A percentile compares a stretch with the other conserved stretches of the same genome.
These are phyloP conservation scores for Luffa aegyptiaca DNA, from an alignment of 306 rosid species.

Conservation along the genomic window DNA sequence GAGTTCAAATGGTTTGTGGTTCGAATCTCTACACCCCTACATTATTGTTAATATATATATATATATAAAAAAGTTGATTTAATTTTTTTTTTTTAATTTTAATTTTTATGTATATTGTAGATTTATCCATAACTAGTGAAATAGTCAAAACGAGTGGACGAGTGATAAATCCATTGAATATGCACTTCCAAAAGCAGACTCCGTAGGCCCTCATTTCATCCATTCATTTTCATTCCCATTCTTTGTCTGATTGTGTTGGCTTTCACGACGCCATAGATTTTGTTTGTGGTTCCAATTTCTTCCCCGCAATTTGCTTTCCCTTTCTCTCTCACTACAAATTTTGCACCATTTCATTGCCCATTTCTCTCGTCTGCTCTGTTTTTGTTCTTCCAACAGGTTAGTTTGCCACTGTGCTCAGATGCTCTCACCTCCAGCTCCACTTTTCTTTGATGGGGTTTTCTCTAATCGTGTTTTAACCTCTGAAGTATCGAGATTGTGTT, in stretches of 20 bases:
- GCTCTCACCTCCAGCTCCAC: neutral
- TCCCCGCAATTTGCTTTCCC: constrained; percentile 1
- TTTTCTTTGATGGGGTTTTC: neutral
- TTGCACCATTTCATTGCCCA: neutral
- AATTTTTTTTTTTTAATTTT: no score
- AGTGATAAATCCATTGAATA: neutral
- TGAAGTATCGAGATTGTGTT: neutral
- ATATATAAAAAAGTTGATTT: no score
- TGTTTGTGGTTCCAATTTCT: constrained; percentile 43
- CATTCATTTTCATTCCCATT: neutral
- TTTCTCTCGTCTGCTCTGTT: neutral
- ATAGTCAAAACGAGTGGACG: neutral
- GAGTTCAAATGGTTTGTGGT: no score
- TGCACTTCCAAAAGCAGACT: neutral
- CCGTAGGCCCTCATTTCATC: neutral
- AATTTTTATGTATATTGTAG: neutral
- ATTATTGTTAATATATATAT: no score
- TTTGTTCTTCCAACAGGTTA: neutral
- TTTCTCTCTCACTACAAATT: constrained; percentile 2
- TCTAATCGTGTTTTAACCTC: neutral
- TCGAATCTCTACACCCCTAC: no score
- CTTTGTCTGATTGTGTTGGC: constrained; percentile 36
- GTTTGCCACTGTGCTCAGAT: neutral
- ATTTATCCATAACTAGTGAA: neutral
- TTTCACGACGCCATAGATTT: constrained; percentile 40